Conservation (phyloP, 768 basidiomycete genomes). For the Exsudoporus frostii region DNA sequence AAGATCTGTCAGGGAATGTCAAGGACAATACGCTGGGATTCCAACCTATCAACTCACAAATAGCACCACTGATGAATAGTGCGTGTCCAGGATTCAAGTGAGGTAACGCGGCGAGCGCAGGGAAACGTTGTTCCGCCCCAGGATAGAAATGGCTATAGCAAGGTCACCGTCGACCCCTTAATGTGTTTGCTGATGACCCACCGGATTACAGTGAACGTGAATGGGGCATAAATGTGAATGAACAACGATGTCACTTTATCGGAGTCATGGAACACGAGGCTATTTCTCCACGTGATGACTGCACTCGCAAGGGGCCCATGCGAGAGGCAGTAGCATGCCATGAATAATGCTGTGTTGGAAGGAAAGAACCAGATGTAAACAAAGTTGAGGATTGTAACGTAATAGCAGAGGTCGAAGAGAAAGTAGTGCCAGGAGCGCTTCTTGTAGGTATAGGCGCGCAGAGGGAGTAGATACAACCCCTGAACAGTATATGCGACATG, state of each 20-base stretch:
- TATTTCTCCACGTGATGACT: conserved; percentile 98
- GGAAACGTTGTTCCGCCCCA: conserved; percentile 75
- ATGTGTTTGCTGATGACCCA: conserved; percentile 32
- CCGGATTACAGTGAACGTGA: conserved; percentile 90
- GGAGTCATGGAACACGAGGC: conserved; percentile 94
- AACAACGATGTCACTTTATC: conserved; percentile 97
- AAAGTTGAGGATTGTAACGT: conserved; percentile 87
- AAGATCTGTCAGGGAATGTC: conserved; percentile 53
- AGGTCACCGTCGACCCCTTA: conserved; percentile 3
- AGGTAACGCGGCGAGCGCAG: conserved; percentile 71
- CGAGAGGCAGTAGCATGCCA: conserved; percentile 90
- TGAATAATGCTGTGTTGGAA: conserved; percentile 69
- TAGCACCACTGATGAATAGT: conserved; percentile 73
- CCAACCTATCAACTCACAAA: conserved; percentile 55
- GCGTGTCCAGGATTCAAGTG: conserved; percentile 68
- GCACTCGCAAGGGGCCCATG: conserved; percentile 91
- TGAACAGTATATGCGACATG: conserved; percentile 85
- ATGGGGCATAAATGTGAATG: conserved; percentile 91
- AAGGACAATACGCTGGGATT: conserved; percentile 10
- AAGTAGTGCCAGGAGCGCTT: conserved; percentile 93
- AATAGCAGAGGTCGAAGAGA: conserved; percentile 91
- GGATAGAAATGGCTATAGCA: conserved; percentile 80
- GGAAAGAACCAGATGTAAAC: conserved; percentile 92
- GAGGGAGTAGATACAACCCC: conserved; percentile 73
- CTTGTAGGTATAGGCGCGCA: conserved; percentile 86